Base-by-base conservation (phyloP, 2,329 filamentous ascomycete genomes). In the Talaromyces rugulosus region DNA sequence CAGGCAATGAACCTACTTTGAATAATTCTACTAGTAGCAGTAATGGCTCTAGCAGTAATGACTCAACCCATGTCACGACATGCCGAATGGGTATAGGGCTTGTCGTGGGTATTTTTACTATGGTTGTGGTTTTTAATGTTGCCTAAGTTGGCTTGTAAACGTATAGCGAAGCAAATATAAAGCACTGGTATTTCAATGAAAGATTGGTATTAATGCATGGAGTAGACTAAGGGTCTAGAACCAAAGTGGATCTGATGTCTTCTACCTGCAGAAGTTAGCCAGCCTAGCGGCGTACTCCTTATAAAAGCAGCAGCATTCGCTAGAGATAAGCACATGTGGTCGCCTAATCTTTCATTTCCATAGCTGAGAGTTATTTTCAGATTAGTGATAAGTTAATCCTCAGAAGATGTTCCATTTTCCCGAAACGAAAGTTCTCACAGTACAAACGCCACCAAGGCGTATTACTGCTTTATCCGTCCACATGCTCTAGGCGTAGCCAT, bases 1-100 rank as follows among this genome's bases (percentile, higher is more conserved):
- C 60, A 30, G 60, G 60, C 7, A 59, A 62, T 14, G 36, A 28
- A 4, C 60, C 60, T 18, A 58, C 30, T 12, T 62, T 56, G 5
- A 54, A 33, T 58, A 53, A 36, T 12, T 58, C 60, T 4, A 34
- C 55, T 33, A 40, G 36, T 23, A 34, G 60, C 36, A 12, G 51
- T 44, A 47, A 23, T 23, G 23, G 23, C 23, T 57, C 42, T 53
- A 40, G 42, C 34, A 54, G 23, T 30, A 54, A 27, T 30, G 50
- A 50, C 12, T 55, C 36, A 23, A 58, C 18, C 34, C 31, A 31
- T 56, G 31, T 51, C 12, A 16, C 34, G 30, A 51, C 11, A 5
- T 28, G 33, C 28, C 50, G 34, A 23, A 18, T 53, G 8, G 33
- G 14, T 34, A 14, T 16, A 28, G n/a, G 5, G 44, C 23, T 58